Conservation (phyloP, 768 basidiomycete species). For the Paxillus involutus region DNA sequence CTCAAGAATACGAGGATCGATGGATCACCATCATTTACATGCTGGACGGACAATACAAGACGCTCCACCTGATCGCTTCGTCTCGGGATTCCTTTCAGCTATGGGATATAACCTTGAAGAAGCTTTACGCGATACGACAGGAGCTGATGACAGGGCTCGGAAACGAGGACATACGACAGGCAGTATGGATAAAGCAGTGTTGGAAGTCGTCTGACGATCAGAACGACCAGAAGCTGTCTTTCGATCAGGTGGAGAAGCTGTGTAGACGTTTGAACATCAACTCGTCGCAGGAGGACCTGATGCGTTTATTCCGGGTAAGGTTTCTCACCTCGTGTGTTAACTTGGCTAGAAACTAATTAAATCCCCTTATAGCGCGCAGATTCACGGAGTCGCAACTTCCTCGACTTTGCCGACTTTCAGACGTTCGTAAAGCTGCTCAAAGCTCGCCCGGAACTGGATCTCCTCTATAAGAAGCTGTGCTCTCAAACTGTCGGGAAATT, state of each 20-base stretch:
- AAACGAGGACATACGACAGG: slow-evolving; percentile 60
- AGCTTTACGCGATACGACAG: slow-evolving; percentile 62
- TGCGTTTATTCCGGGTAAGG: slow-evolving; percentile 57
- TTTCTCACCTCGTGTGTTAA: neutral
- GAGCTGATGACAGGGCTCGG: slow-evolving; percentile 70
- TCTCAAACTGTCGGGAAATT: slow-evolving; percentile 29
- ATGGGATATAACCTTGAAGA: slow-evolving; percentile 64
- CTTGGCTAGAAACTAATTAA: neutral
- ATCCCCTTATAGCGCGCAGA: slow-evolving; percentile 58
- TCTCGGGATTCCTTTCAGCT: slow-evolving; percentile 59
- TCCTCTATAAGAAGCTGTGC: slow-evolving; percentile 51
- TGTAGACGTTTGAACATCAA: slow-evolving; percentile 72
- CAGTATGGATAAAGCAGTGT: slow-evolving; percentile 78
- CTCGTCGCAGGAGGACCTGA: slow-evolving; percentile 50
- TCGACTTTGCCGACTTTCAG: slow-evolving; percentile 81
- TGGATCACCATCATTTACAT: slow-evolving; percentile 90
- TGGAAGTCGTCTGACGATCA: slow-evolving; percentile 74
- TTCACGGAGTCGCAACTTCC: slow-evolving; percentile 47
- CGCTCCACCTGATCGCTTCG: slow-evolving; percentile 79
- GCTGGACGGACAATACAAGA: slow-evolving; percentile 76
- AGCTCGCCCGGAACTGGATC: slow-evolving; percentile 77
- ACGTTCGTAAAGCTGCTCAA: slow-evolving; percentile 82
- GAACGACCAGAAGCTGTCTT: slow-evolving; percentile 61
- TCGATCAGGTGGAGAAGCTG: slow-evolving; percentile 70
- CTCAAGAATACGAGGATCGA: slow-evolving; percentile 59